phyloP scores from a whole-genome alignment of 2,329 filamentous ascomycete species.

The Penicillium glabrum region DNA sequence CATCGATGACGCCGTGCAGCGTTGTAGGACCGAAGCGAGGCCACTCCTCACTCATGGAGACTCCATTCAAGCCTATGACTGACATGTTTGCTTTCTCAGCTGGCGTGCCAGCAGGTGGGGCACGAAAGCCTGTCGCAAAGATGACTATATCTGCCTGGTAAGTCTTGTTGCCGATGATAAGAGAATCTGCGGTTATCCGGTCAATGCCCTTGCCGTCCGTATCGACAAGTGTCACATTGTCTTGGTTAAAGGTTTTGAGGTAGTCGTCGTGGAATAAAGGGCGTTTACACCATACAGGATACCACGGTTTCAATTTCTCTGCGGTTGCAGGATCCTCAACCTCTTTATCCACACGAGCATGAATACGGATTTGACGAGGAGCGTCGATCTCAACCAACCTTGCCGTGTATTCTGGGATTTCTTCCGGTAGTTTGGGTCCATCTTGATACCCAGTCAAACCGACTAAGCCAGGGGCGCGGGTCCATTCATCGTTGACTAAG shows the following conservation, averaged over 20 bases:
- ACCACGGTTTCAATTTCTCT: constrained; percentile 57
- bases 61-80: constrained; percentile 47
- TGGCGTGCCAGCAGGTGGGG: constrained; percentile 21
- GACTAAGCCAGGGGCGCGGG: constrained; percentile 1
- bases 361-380: constrained; percentile 42
- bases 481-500: constrained; percentile 10
- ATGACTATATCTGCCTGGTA: constrained; percentile 9
- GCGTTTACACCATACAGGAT: constrained; percentile 61
- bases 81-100: constrained; percentile 36
- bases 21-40: constrained; percentile 45
- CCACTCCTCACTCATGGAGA: constrained; percentile 49
- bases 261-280: constrained; percentile 49
- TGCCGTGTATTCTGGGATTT: constrained; percentile 1
- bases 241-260: constrained; percentile 32
- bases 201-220: constrained; percentile 13
- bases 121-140: constrained; percentile 8
- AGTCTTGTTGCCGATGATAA: background rate
- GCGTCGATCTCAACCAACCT: constrained; percentile 35
- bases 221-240: constrained; percentile 33
- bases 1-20: constrained; percentile 50
- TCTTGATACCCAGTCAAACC: constrained; percentile 1
- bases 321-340: constrained; percentile 54
- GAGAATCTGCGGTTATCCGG: background rate
- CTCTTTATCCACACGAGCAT: constrained; percentile 45
- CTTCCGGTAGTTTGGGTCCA: constrained; percentile 4